Evolutionary conservation across 768 basidiomycete species (phyloP).

Genomic region (Chalciporus piperatus): DNA sequence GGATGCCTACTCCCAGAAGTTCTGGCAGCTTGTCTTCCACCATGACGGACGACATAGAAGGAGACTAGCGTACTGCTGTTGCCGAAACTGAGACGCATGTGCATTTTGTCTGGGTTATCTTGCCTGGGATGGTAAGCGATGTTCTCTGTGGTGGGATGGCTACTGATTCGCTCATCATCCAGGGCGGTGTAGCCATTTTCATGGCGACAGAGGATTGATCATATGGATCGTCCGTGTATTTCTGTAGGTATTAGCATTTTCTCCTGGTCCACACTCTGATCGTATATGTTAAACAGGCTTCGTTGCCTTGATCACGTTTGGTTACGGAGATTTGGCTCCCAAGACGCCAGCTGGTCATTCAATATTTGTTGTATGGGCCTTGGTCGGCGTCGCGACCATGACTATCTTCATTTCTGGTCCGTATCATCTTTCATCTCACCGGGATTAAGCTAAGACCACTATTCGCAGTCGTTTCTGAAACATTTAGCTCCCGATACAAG

Average conservation of each 20-base stretch:
- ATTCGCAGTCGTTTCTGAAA: conserved; percentile 58
- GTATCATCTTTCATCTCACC: conserved; percentile 10
- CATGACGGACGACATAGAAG: conserved; percentile 3
- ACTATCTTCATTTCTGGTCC: conserved; percentile 70
- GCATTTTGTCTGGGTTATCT: conserved; percentile 50
- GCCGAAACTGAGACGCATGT: conserved; percentile 50
- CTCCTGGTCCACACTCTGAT: not conserved
- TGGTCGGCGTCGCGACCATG: conserved; percentile 74
- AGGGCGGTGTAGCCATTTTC: conserved; percentile 73
- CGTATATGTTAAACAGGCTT: conserved; percentile 53
- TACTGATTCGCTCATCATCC: not conserved
- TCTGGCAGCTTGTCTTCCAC: conserved; percentile 7
- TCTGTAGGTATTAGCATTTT: conserved; percentile 47
- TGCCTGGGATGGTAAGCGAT: conserved; percentile 65
- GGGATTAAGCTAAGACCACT: not conserved
- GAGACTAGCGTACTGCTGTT: conserved; percentile 20
- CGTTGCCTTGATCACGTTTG: conserved; percentile 70
- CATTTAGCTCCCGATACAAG: conserved; percentile 64
- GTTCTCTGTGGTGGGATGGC: not conserved
- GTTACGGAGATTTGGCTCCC: conserved; percentile 66
- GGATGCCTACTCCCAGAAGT: not conserved
- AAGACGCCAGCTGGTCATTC: conserved; percentile 66
- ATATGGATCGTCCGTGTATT: conserved; percentile 64
- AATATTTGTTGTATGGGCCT: conserved; percentile 76
- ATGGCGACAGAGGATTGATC: conserved; percentile 66